Evolutionary conservation across 129 eudicot genomes (phyloP).

Genomic region (Chrysanthemum makinoi): DNA sequence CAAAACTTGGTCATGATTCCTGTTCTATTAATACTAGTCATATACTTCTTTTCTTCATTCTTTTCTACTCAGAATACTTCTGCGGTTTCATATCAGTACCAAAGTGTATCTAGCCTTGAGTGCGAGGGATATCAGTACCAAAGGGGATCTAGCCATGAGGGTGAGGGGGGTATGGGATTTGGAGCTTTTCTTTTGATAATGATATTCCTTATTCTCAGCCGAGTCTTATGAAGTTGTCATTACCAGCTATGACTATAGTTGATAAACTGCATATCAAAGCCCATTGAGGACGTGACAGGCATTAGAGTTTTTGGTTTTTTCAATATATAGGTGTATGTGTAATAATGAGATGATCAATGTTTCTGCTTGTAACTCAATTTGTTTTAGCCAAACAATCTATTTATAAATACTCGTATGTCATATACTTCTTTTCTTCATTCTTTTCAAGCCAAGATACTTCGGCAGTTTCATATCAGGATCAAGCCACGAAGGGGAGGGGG

Average conservation of each 20-base stretch:
- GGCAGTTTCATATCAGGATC: neutral
- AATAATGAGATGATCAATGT: constrained; percentile 2
- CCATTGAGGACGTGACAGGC: neutral
- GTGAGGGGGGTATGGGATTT: constrained; percentile 39
- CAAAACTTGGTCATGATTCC: constrained; percentile 6
- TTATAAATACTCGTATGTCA: neutral
- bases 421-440: no score
- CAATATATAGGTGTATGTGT: neutral
- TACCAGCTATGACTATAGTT: neutral
- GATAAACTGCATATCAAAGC: neutral
- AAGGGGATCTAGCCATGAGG: constrained; percentile 8
- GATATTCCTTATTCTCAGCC: constrained; percentile 40
- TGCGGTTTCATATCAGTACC: neutral
- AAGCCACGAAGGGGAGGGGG: constrained; percentile 37
- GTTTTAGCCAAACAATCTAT: neutral
- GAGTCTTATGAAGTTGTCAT: constrained; percentile 10
- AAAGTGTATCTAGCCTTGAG: constrained; percentile 21
- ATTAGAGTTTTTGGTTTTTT: neutral
- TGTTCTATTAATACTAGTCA: constrained; percentile 27
- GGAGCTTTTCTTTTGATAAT: constrained; percentile 46
- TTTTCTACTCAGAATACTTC: constrained; percentile 22
- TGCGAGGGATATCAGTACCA: no score
- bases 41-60: constrained; percentile 38
- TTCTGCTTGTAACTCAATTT: neutral
- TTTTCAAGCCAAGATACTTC: constrained; percentile 22